Percentiles rank a stretch among this genome's conserved stretches.
Evolutionary conservation across 768 basidiomycete genomes (phyloP).

Genomic region (Boletales sp.): DNA sequence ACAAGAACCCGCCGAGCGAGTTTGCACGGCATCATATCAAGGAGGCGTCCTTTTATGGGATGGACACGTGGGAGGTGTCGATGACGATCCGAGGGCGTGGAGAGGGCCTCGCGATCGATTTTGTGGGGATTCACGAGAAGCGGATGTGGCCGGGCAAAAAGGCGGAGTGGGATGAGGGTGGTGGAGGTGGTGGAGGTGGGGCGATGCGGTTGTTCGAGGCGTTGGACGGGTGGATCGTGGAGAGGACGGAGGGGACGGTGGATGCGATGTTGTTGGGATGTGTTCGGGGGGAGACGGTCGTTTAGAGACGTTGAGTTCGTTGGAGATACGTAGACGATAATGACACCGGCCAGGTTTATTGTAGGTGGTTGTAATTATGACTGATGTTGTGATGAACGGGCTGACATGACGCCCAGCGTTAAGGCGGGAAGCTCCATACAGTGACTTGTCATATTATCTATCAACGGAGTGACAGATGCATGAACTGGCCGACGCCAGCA

Average conservation of each 20-base stretch:
- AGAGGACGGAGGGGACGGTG: constrained; percentile 57
- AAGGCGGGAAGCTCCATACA: too few relatives aligned
- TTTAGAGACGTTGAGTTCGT: constrained; percentile 17
- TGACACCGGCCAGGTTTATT: too few relatives aligned
- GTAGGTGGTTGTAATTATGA: too few relatives aligned
- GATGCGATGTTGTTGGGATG: constrained; percentile 70
- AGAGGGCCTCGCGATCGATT: constrained; percentile 55
- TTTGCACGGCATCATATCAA: constrained; percentile 84
- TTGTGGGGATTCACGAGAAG: constrained; percentile 77
- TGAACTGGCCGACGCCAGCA: too few relatives aligned
- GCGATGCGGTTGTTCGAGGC: constrained; percentile 73
- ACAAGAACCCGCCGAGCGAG: constrained; percentile 73
- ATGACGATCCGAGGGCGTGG: constrained; percentile 63
- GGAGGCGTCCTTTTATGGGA: constrained; percentile 83
- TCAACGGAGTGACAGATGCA: too few relatives aligned
- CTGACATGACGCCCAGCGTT: too few relatives aligned
- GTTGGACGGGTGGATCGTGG: constrained; percentile 73
- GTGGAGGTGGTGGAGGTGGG: too few relatives aligned
- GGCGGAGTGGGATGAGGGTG: constrained; percentile 44
- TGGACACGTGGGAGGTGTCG: constrained; percentile 68
- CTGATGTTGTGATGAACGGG: too few relatives aligned
- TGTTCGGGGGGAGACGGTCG: constrained; percentile 54
- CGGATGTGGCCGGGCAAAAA: constrained; percentile 81
- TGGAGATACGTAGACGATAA: too few relatives aligned
- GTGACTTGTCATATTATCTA: too few relatives aligned